Evolutionary conservation across 768 basidiomycete species (phyloP).

Genomic region (Suillus subalutaceus): DNA sequence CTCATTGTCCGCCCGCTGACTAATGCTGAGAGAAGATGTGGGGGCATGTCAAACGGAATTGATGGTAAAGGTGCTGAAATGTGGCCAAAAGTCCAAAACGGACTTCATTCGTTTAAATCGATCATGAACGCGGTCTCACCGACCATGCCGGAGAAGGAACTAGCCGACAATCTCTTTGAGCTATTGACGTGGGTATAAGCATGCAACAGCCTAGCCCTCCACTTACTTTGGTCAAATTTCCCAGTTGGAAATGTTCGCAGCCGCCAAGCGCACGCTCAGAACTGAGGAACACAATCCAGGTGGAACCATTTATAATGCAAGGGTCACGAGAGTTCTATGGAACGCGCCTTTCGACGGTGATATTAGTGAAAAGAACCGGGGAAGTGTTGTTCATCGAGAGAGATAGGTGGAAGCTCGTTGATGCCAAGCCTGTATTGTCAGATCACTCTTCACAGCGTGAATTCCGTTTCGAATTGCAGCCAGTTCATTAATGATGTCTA

Average conservation of each 20-base stretch:
- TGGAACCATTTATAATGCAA: conserved; percentile 49
- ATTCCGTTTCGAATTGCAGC: conserved; percentile 50
- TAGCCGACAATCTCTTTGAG: conserved; percentile 63
- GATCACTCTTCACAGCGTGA: conserved; percentile 49
- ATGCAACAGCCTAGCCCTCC: conserved; percentile 6
- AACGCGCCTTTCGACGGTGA: conserved; percentile 73
- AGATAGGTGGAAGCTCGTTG: conserved; percentile 60
- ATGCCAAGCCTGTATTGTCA: conserved; percentile 42
- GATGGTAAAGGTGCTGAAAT: conserved; percentile 60
- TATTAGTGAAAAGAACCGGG: conserved; percentile 65
- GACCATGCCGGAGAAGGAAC: conserved; percentile 48
- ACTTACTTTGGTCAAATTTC: conserved; percentile 21
- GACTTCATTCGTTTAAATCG: conserved; percentile 47
- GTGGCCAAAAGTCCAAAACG: conserved; percentile 79
- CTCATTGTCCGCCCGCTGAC: conserved; percentile 59
- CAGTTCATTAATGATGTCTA: conserved; percentile 25
- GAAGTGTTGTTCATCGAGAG: conserved; percentile 70
- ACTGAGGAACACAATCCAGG: conserved; percentile 65
- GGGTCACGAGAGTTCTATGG: conserved; percentile 46
- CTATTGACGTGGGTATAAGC: conserved; percentile 64
- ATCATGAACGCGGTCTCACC: conserved; percentile 43
- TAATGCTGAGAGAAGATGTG: conserved; percentile 48
- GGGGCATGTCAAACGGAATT: conserved; percentile 76
- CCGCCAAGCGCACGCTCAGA: conserved; percentile 52
- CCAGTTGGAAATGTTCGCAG: conserved; percentile 50